Conservation (phyloP, 129 eudicot species). For the Silybum marianum region DNA sequence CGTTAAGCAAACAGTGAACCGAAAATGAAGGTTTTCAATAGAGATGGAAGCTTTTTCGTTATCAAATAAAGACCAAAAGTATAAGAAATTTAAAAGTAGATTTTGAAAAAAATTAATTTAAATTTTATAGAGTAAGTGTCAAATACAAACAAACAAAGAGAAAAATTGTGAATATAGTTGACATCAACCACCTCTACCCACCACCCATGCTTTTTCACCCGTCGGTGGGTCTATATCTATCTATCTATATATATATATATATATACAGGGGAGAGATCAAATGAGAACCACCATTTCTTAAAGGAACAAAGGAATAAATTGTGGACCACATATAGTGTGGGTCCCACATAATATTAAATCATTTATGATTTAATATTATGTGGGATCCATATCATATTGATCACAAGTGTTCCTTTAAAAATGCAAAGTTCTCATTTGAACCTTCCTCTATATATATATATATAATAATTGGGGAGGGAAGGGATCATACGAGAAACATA, state of each 20-base stretch:
- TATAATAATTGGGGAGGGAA: too few relatives aligned
- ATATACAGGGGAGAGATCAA: too few relatives aligned
- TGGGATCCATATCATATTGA: too few relatives aligned
- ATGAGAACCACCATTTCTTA: too few relatives aligned
- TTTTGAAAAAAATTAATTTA: background rate
- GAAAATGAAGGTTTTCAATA: background rate
- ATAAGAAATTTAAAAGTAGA: background rate
- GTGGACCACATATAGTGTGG: too few relatives aligned
- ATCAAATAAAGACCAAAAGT: background rate
- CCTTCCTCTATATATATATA: too few relatives aligned
- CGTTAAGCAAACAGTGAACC: background rate
- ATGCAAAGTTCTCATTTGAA: too few relatives aligned
- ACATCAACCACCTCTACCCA: slow-evolving; percentile 28
- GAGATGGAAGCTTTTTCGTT: background rate
- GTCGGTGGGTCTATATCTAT: slow-evolving; percentile 24
- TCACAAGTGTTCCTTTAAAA: too few relatives aligned
- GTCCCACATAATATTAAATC: too few relatives aligned
- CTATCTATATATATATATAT: background rate
- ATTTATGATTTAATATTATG: too few relatives aligned
- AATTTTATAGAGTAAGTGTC: background rate
- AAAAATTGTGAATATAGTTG: slow-evolving; percentile 29
- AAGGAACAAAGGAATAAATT: too few relatives aligned
- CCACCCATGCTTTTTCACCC: slow-evolving; percentile 21
- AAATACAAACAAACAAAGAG: slow-evolving; percentile 32
- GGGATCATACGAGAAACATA: too few relatives aligned